These are phyloP conservation scores for Peronospora destructor DNA, from an alignment of 352 stramenopile species.

Conservation along the genomic window DNA sequence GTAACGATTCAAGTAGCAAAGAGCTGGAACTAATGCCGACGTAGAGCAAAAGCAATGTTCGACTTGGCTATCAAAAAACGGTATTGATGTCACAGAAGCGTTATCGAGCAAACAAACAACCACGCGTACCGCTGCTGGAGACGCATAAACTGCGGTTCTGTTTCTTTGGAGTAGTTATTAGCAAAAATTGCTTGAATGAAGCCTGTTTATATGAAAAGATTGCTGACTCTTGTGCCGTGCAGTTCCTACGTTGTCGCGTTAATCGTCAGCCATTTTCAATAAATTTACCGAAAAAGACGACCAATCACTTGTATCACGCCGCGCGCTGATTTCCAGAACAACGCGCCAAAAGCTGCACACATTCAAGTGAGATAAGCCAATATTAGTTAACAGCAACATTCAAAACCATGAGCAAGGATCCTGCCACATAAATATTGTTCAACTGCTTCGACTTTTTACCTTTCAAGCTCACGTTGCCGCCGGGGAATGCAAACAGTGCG, in stretches of 20 bases:
- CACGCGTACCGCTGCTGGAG: too few species aligned
- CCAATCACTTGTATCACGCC: constrained; percentile 53
- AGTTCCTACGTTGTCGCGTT: background rate
- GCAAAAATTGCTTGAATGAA: constrained; percentile 6
- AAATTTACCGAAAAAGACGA: constrained; percentile 48
- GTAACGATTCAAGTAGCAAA: too few species aligned
- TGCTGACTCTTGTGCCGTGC: constrained; percentile 5
- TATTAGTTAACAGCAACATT: background rate
- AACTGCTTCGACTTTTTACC: constrained; percentile 18
- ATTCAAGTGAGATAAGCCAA: constrained; percentile 1
- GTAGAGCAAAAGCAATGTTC: too few species aligned
- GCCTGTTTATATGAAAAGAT: constrained; percentile 13
- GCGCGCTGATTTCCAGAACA: constrained; percentile 64
- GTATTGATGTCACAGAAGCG: too few species aligned
- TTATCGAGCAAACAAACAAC: too few species aligned
- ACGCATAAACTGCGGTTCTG: too few species aligned
- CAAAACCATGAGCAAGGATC: background rate
- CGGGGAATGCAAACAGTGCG: constrained; percentile 52
- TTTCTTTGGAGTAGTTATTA: too few species aligned
- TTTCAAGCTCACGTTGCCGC: constrained; percentile 58
- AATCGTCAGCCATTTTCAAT: constrained; percentile 1
- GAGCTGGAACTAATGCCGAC: too few species aligned
- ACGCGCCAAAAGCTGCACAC: constrained; percentile 40
- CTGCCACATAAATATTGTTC: background rate
- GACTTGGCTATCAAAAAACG: too few species aligned